Conservation (phyloP, 108 stramenopile species). For the Mayamaea pseudoterrestris region DNA sequence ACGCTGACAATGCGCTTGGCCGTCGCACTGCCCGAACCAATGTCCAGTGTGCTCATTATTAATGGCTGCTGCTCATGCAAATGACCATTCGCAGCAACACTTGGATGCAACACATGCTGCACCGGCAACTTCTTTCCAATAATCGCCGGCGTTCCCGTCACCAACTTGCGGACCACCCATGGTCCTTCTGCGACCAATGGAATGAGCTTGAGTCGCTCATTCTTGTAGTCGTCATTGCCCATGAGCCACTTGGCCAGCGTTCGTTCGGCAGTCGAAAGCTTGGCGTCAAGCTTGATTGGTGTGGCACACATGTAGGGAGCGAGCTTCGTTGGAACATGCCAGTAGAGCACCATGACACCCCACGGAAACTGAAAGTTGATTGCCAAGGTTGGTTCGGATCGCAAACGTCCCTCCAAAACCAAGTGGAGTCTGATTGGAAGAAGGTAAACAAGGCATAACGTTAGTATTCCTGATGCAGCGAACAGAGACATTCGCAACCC, state of each 20-base stretch:
- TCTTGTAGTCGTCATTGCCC: constrained; percentile 39
- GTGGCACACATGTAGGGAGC: constrained; percentile 32
- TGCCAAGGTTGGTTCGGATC: constrained; percentile 55
- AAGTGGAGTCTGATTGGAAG: constrained; percentile 22
- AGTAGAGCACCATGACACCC: constrained; percentile 67
- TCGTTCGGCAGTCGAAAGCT: constrained; percentile 14
- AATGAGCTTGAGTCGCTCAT: constrained; percentile 63
- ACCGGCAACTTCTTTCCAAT: constrained; percentile 72
- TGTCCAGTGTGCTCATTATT: constrained; percentile 70
- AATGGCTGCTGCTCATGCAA: constrained; percentile 16
- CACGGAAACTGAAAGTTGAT: constrained; percentile 77
- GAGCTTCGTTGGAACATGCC: constrained; percentile 53
- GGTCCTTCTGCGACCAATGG: constrained; percentile 75
- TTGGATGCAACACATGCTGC: constrained; percentile 5
- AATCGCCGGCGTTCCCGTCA: constrained; percentile 79
- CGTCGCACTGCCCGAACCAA: constrained; percentile 46
- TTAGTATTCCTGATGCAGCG: neutral
- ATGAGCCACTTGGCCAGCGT: constrained; percentile 39
- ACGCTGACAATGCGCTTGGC: constrained; percentile 62
- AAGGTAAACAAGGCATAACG: neutral
- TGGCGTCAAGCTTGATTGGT: neutral
- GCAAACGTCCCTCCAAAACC: constrained; percentile 48
- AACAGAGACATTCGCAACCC: neutral
- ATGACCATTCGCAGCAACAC: neutral
- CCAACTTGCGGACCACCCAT: constrained; percentile 73